Base-by-base conservation (phyloP, 1,139 yeast species). In the Blastobotrys persicus region DNA sequence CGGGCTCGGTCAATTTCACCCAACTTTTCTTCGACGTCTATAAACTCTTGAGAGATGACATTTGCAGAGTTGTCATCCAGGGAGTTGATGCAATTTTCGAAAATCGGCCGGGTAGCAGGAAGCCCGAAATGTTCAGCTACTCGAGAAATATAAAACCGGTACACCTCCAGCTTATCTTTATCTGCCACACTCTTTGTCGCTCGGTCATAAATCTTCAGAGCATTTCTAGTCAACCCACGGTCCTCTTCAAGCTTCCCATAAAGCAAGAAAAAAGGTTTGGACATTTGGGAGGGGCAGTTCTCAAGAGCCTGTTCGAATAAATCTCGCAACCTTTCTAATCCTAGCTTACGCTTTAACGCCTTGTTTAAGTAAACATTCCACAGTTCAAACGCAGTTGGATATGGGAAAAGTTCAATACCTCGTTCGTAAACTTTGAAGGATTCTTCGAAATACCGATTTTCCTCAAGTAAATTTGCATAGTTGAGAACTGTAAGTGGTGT, bases 301-400 rank as follows among this genome's bases (percentile, higher is more conserved):
- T 66, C 72, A 32, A 78, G 60, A 3, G 79, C 82, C 44, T 81
- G 81, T 49, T 88, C 95, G 66, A 87, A 88, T 16, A 86, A 61
- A 54, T 87, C 95, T 37, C 95, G 70, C 4, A 86, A 68, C 52
- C 88, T 70, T 58, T 88, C 96, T 17, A 80, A 57, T 48, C 64
- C 57, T 58, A 66, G 42, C 59, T 57, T 48, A 11, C 76, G 61
- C 32, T 70, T 62, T 12, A 82, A 56, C 0, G 80, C 76, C 52
- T 79, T 81, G 1, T 76, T 68, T 34, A 89, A 62, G 63, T 88
- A 89, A 9, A 78, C 69, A 52, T 78, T 80, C 92, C 94, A 88
- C 26, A 89, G 73, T 57, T 87, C 88, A 59, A 76, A 83, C 13
- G 83, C 82, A 2, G 77, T 73, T 1, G 85, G 82, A 55, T 81